phyloP scores from a whole-genome alignment of 2,329 filamentous ascomycete species.

The Pseudocercospora macadamiae region DNA sequence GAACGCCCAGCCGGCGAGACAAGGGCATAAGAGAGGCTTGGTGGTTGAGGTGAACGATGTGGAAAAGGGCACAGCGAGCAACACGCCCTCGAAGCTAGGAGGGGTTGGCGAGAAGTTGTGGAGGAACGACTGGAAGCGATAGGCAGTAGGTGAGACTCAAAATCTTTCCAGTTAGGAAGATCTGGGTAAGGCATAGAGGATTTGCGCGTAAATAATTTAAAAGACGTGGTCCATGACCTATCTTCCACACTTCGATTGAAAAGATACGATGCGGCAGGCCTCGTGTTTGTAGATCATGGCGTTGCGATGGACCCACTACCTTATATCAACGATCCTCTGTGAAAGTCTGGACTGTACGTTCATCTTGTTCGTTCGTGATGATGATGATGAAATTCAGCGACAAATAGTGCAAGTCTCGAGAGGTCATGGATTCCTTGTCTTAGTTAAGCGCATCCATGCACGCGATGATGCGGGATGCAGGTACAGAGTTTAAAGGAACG shows the following conservation, averaged over 20 bases:
- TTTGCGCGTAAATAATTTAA: too few relatives aligned
- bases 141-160: too few relatives aligned
- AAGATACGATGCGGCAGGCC: too few relatives aligned
- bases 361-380: background rate
- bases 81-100: constrained; percentile 10
- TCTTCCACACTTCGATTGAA: too few relatives aligned
- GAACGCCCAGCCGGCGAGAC: constrained; percentile 16
- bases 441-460: background rate
- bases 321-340: background rate
- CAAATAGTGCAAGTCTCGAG: background rate
- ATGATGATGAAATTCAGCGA: background rate
- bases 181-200: too few relatives aligned
- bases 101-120: constrained; percentile 28
- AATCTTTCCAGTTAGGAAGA: too few relatives aligned
- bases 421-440: background rate
- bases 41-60: constrained; percentile 44
- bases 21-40: constrained; percentile 32
- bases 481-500: background rate
- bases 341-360: background rate
- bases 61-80: constrained; percentile 35
- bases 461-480: background rate
- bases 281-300: background rate
- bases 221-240: too few relatives aligned
- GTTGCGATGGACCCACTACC: background rate
- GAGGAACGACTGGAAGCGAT: constrained; percentile 35